A percentile compares a stretch with the other conserved stretches of the same genome.
Evolutionary conservation across 2,329 filamentous ascomycete species (phyloP).

Genomic region (Cladophialophora immunda): DNA sequence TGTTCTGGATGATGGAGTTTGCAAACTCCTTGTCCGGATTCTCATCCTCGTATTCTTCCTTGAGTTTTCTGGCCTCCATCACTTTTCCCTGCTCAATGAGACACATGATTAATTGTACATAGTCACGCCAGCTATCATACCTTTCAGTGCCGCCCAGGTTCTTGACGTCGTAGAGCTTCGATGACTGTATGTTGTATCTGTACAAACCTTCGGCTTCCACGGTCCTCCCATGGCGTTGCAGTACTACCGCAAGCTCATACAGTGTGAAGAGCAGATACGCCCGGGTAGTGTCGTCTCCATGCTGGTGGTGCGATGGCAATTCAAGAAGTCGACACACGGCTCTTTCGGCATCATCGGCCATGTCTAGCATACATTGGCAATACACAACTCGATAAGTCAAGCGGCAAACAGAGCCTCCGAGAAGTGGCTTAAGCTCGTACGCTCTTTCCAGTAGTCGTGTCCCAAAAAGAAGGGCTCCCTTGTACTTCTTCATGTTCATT

Average conservation of each 20-base stretch:
- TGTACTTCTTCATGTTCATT: slow-evolving; percentile 20
- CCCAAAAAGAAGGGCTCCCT: slow-evolving; percentile 26
- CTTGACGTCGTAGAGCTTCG: slow-evolving; percentile 14
- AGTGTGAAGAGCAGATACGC: slow-evolving; percentile 20
- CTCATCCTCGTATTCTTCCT: slow-evolving; percentile 21
- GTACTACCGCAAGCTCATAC: slow-evolving; percentile 12
- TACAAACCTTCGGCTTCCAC: slow-evolving; percentile 28
- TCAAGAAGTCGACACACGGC: slow-evolving; percentile 22
- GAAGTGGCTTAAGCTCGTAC: slow-evolving; percentile 13
- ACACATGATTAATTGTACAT: slow-evolving; percentile 20
- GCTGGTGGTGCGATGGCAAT: slow-evolving; percentile 9
- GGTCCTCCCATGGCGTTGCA: slow-evolving; percentile 19
- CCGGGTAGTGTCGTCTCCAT: slow-evolving; percentile 12
- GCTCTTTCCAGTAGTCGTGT: slow-evolving; percentile 19
- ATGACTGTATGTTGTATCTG: slow-evolving; percentile 16
- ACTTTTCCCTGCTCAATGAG: slow-evolving; percentile 23
- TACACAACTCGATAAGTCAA: slow-evolving; percentile 21
- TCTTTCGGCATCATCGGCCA: slow-evolving; percentile 22
- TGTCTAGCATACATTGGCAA: slow-evolving; percentile 20
- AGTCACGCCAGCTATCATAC: slow-evolving; percentile 9
- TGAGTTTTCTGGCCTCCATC: slow-evolving; percentile 17
- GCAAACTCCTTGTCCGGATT: background rate
- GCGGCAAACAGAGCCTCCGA: slow-evolving; percentile 20
- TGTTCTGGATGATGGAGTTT: slow-evolving; percentile 4
- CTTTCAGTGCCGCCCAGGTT: slow-evolving; percentile 1